A percentile compares a stretch with the other conserved stretches of the same genome.
These are phyloP conservation scores for Aphanomyces euteiches DNA, from an alignment of 352 stramenopile genomes.

Conservation along the genomic window DNA sequence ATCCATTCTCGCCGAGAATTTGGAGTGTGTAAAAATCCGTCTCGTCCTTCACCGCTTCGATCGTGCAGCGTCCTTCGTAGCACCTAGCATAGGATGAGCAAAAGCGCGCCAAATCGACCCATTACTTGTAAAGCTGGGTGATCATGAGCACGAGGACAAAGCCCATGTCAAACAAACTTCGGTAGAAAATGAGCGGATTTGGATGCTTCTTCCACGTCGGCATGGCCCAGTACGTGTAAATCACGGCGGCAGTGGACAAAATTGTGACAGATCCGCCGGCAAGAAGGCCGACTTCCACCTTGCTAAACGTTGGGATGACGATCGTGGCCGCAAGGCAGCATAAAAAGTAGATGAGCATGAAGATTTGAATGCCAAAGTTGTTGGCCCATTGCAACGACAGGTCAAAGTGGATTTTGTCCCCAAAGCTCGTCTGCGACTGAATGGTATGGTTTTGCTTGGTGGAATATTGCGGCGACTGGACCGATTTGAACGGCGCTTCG, in stretches of 20 bases:
- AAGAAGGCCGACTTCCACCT: conserved; percentile 65
- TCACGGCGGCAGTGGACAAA: conserved; percentile 58
- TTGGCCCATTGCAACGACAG: conserved; percentile 82
- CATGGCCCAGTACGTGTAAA: conserved; percentile 76
- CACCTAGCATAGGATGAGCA: conserved; percentile 14
- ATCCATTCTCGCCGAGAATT: conserved; percentile 33
- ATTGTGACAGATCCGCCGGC: conserved; percentile 75
- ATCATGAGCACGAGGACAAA: conserved; percentile 72
- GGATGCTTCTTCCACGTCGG: conserved; percentile 81
- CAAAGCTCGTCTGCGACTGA: neutral
- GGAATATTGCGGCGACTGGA: conserved; percentile 1
- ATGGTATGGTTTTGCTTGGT: neutral
- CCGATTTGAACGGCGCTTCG: conserved; percentile 23
- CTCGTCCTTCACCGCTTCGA: neutral
- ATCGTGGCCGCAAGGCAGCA: conserved; percentile 52
- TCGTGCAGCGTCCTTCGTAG: conserved; percentile 4
- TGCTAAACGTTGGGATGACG: conserved; percentile 52
- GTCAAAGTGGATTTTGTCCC: conserved; percentile 75
- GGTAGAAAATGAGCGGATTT: conserved; percentile 86
- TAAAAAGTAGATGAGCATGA: conserved; percentile 75
- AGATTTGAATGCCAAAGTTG: conserved; percentile 83
- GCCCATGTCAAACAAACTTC: conserved; percentile 74
- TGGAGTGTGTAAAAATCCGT: conserved; percentile 15
- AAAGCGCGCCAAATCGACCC: conserved; percentile 34
- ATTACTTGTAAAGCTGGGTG: conserved; percentile 80